Evolutionary conservation across 176 grass and related monocot genomes (phyloP), one percentile per base, ranked within the genome.

Genomic region (Triticum turgidum): DNA sequence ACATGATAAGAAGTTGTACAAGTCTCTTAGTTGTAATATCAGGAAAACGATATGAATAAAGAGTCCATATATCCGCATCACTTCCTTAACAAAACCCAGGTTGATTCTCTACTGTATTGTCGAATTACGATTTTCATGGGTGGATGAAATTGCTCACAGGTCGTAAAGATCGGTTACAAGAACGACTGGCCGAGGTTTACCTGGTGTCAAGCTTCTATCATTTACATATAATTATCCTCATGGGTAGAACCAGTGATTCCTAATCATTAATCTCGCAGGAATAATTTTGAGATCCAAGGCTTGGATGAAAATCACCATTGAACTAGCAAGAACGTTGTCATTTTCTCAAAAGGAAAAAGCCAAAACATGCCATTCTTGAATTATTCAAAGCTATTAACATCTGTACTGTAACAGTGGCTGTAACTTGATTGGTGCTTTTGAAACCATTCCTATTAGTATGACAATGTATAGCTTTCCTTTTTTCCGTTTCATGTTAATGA

Each of bases 181-280:
- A 63, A 74, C 29, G 4, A 54, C 73, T 20, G 22, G 9, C 18
- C 33, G n/a, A 83, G 81, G 34, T 73, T 72, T 32, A 20, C 5
- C 67, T 3, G 6, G 5, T 11, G 29, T 76, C 7, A 51, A 51
- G 44, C 24, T 76, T 22, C 69, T 83, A 25, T 33, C 11, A 17
- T 56, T 82, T 70, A 69, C 74, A 83, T 83, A 69, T 74, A 74
- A 84, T 41, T 49, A 4, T 45, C 25, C 32, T 64, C 41, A 76
- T 47, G 37, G 17, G 58, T 27, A 44, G 38, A 76, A 9, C 18
- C 38, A 75, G 4, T 44, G 29, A 11, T 84, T 76, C 44, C 38
- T 22, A 47, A 44, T 84, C 27, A 80, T 29, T 80, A 41, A 45
- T 45, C 13, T 10, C 0, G 27, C 11, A 34, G 27, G 20, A 33